A percentile compares a stretch with the other conserved stretches of the same genome.
Evolutionary conservation across 257 asterid species (phyloP).

Genomic region (Dorcoceras hygrometricum): DNA sequence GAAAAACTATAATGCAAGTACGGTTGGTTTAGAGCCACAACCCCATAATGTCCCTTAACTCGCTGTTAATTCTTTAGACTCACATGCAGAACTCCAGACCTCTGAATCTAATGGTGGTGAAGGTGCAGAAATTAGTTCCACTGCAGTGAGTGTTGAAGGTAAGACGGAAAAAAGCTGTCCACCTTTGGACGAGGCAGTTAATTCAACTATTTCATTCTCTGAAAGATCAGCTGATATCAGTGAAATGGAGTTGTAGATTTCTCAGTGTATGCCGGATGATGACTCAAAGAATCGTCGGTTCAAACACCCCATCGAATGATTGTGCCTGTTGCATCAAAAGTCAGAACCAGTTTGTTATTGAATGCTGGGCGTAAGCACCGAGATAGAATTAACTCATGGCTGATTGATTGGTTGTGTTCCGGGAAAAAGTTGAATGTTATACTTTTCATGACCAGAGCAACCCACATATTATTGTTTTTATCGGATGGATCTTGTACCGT

Average conservation of each 20-base stretch:
- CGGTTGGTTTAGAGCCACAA: conserved; percentile 23
- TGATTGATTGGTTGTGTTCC: neutral
- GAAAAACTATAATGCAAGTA: conserved; percentile 21
- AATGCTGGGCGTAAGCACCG: neutral
- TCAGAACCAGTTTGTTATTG: conserved; percentile 3
- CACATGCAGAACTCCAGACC: conserved; percentile 16
- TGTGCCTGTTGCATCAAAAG: conserved; percentile 1
- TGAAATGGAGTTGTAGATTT: conserved; percentile 4
- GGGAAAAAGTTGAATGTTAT: neutral
- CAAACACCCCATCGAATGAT: neutral
- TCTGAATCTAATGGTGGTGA: conserved; percentile 13
- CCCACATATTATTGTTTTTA: neutral
- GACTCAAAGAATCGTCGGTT: conserved; percentile 7
- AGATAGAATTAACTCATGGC: neutral
- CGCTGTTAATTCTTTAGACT: conserved; percentile 15
- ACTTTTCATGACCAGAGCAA: neutral
- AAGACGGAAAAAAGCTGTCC: neutral
- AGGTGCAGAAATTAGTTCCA: conserved; percentile 6
- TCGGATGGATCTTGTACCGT: neutral
- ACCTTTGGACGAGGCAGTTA: conserved; percentile 5
- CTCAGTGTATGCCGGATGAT: neutral
- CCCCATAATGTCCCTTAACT: conserved; percentile 18
- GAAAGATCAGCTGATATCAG: conserved; percentile 1
- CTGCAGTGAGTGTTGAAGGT: conserved; percentile 12
- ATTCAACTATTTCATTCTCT: neutral